Evolutionary conservation across 2,329 filamentous ascomycete species (phyloP), one percentile per base, ranked within the genome.

Genomic region (Ascochyta pisi): DNA sequence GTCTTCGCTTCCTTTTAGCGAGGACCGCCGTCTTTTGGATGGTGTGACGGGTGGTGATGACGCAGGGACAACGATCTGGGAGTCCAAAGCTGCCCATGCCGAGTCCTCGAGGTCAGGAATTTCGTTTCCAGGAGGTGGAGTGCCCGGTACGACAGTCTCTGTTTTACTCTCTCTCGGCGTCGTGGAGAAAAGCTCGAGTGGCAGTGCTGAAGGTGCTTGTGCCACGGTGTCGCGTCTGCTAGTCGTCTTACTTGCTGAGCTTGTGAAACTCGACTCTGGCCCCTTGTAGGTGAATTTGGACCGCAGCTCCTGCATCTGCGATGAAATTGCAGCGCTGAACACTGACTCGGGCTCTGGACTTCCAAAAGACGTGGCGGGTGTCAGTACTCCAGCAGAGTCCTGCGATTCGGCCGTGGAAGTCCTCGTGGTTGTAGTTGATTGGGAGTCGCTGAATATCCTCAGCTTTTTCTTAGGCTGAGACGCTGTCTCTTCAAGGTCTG

Each of bases 1-100:
- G 45, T 82, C 79, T 58, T 82, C 80, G 56, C 79, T 82, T 12
- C 80, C 79, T 55, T 76, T 75, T 7, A 73, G 43, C 2, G 65
- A 61, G 13, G 64, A 63, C 26, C 61, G 54, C 34, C 63, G 56
- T 26, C 65, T 59, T 15, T 63, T 65, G 6, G 54, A 46, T 26
- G 67, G 60, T 10, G 67, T 61, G 9, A 66, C 57, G 16, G 60
- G 60, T 41, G 61, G 71, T 35, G 57, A 66, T 31, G 68, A 73
- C 7, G 70, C 65, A 34, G 72, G 69, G 15, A 76, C 63, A 15
- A 74, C 60, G 0, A 74, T 57, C 45, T 75, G 67, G 3, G 72
- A 58, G 46, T 75, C 71, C 50, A 67, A 61, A 22, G 56, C 55
- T 12, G 62, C 57, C 66, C 68, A 71, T 15, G 68, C 66, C 12